Conservation (phyloP, 441 rosid genomes). For the Gossypium davidsonii region DNA sequence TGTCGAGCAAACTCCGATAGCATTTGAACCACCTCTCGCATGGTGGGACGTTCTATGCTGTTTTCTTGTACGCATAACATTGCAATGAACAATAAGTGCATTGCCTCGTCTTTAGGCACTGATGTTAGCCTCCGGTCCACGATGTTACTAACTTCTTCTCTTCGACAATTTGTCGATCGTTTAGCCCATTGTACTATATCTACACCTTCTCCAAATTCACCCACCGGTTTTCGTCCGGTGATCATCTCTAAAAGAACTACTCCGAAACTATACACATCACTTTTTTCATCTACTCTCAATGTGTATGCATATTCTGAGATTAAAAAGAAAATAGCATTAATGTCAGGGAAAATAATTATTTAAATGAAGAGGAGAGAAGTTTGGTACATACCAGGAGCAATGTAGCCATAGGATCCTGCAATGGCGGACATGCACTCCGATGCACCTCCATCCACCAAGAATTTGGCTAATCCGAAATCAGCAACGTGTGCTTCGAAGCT, state of each 20-base stretch:
- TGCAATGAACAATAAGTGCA: constrained; percentile 39
- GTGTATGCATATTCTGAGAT: constrained; percentile 43
- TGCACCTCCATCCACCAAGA: constrained; percentile 37
- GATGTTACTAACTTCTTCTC: constrained; percentile 27
- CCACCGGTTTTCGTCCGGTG: constrained; percentile 38
- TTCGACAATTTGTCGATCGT: constrained; percentile 22
- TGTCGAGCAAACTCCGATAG: constrained; percentile 38
- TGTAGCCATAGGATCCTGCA: constrained; percentile 50
- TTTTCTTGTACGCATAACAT: constrained; percentile 42
- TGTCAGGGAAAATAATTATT: constrained; percentile 11
- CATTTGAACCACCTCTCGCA: constrained; percentile 57
- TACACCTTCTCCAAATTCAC: constrained; percentile 38
- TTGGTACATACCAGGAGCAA: constrained; percentile 36
- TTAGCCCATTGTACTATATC: constrained; percentile 46
- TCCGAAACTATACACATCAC: constrained; percentile 47
- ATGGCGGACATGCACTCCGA: constrained; percentile 48
- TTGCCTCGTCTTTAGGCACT: constrained; percentile 36
- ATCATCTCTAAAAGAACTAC: constrained; percentile 40
- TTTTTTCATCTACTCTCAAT: constrained; percentile 42
- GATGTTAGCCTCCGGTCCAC: constrained; percentile 30
- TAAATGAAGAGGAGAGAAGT: neutral
- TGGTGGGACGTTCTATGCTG: constrained; percentile 40
- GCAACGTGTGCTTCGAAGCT: constrained; percentile 49
- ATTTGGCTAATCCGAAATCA: constrained; percentile 44
- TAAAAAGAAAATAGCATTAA: neutral